Evolutionary conservation across 352 stramenopile genomes (phyloP).

Genomic region (Peronosclerospora sorghi): DNA sequence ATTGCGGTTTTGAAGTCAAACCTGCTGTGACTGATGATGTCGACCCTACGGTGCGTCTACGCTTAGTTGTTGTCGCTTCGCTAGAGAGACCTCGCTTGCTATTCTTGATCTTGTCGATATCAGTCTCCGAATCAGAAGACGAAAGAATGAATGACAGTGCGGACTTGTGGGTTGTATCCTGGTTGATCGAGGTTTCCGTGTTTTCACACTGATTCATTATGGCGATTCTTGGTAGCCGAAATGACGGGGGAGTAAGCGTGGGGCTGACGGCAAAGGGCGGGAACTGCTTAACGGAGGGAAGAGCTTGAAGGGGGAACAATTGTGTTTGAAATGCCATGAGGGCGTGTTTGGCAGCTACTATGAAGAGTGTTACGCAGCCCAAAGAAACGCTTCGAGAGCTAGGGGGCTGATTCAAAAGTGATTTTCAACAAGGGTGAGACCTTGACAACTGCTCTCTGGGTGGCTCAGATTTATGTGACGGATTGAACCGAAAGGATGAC

Average conservation of each 20-base stretch:
- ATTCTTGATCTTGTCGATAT: constrained; percentile 6
- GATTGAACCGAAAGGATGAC: constrained; percentile 21
- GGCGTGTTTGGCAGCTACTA: constrained; percentile 17
- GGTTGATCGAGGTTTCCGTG: constrained; percentile 10
- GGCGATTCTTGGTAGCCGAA: constrained; percentile 9
- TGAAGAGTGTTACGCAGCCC: constrained; percentile 1
- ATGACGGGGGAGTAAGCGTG: constrained; percentile 1
- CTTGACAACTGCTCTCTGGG: constrained; percentile 5
- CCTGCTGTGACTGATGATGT: background rate
- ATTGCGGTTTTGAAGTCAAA: background rate
- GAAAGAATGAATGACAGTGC: constrained; percentile 28
- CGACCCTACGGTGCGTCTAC: constrained; percentile 6
- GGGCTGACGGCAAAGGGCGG: constrained; percentile 3
- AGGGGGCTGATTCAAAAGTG: constrained; percentile 13
- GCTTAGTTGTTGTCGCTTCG: constrained; percentile 10
- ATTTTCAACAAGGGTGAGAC: constrained; percentile 12
- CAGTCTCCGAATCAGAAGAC: constrained; percentile 18
- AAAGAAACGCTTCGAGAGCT: constrained; percentile 2
- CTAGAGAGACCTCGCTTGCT: constrained; percentile 11
- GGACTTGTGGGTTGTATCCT: constrained; percentile 13
- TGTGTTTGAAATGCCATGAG: constrained; percentile 9
- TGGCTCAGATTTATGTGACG: constrained; percentile 26
- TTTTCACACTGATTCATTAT: constrained; percentile 13
- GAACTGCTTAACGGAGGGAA: constrained; percentile 4
- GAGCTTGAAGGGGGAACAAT: constrained; percentile 3